Evolutionary conservation across 2,329 filamentous ascomycete genomes (phyloP).

Genomic region (Diaporthe citrichinensis): DNA sequence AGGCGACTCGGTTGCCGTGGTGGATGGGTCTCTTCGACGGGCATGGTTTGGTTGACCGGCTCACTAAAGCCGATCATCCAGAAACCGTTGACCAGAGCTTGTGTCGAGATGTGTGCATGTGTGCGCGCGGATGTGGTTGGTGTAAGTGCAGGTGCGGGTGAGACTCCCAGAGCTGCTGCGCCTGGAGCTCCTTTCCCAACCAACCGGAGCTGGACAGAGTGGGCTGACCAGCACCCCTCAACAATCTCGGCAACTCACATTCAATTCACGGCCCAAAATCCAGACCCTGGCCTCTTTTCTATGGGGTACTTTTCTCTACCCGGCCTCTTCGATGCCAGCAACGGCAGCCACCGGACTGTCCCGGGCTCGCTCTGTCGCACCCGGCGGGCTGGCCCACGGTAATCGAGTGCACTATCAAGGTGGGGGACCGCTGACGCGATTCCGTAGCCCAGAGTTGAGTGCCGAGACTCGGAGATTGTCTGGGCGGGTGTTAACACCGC

Average conservation of each 20-base stretch:
- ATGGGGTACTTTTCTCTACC: constrained; percentile 6
- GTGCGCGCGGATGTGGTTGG: neutral
- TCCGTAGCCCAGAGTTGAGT: constrained; percentile 9
- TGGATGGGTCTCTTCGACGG: neutral
- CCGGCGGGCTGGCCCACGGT: constrained; percentile 18
- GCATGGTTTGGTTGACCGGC: constrained; percentile 23
- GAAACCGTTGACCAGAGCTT: constrained; percentile 28
- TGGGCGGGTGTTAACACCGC: neutral
- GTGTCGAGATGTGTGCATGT: constrained; percentile 2
- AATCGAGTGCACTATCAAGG: constrained; percentile 23
- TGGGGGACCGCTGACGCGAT: constrained; percentile 34
- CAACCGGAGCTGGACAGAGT: constrained; percentile 19
- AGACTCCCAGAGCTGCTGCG: neutral
- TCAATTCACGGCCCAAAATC: neutral
- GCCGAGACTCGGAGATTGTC: constrained; percentile 12
- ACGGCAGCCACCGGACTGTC: constrained; percentile 4
- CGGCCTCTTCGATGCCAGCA: constrained; percentile 7
- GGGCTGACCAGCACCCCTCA: constrained; percentile 8
- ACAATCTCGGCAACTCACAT: constrained; percentile 36
- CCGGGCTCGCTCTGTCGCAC: constrained; percentile 17
- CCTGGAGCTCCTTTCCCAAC: constrained; percentile 6
- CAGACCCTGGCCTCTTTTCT: constrained; percentile 4
- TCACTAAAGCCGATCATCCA: constrained; percentile 34
- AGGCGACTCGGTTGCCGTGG: neutral
- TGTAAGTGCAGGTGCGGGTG: constrained; percentile 17